Conservation (phyloP, 345 rosid species). For the Gossypium australe region DNA sequence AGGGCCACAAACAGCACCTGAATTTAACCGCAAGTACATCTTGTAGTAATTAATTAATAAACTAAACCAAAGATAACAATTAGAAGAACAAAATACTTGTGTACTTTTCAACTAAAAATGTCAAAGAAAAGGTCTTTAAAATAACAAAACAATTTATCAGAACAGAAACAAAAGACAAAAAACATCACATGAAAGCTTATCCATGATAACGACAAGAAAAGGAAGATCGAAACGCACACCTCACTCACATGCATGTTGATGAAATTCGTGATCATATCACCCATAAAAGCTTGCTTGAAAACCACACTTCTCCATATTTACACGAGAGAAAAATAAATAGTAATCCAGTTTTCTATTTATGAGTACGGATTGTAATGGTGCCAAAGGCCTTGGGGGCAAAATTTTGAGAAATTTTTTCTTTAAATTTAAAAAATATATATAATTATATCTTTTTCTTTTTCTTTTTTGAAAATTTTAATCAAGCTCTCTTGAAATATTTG, state of each 20-base stretch:
- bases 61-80: too few relatives aligned
- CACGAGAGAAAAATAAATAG: not conserved
- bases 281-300: not conserved
- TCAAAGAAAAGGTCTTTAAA: not conserved
- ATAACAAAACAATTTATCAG: not conserved
- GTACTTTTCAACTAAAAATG: not conserved
- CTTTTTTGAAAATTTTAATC: too few relatives aligned
- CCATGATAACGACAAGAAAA: not conserved
- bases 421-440: too few relatives aligned
- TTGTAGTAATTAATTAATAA: too few relatives aligned
- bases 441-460: too few relatives aligned
- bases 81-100: not conserved
- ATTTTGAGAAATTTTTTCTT: too few relatives aligned
- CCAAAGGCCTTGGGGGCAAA: too few relatives aligned
- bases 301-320: too few relatives aligned
- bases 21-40: not conserved
- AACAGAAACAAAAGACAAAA: not conserved
- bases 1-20: conserved; percentile 91
- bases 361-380: too few relatives aligned
- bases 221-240: not conserved
- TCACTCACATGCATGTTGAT: not conserved
- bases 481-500: too few relatives aligned
- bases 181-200: not conserved
- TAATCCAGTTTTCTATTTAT: too few relatives aligned
- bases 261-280: not conserved